Base-by-base conservation (phyloP, 768 basidiomycete genomes). In the Pleurotus tuoliensis region DNA sequence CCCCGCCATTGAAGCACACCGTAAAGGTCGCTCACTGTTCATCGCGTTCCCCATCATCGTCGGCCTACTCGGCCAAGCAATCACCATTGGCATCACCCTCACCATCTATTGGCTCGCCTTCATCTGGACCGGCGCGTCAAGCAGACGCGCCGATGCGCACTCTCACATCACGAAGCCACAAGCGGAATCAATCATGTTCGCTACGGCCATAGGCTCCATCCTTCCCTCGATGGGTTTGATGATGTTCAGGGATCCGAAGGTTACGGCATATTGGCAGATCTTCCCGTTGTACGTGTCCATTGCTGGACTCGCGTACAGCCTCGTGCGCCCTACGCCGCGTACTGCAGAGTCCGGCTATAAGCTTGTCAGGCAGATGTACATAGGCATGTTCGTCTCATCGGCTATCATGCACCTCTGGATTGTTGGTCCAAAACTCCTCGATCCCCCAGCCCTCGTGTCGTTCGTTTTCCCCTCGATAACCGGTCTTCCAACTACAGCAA, bases 191-290 rank as follows among this genome's bases (percentile, higher is more conserved):
- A 69, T 81, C 25, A 59, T 79, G n/a, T 83, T 83, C 61, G 77
- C 75, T 1, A 30, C 82, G 30, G 22, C 78, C 34, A 61, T 73
- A 6, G 82, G 82, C 7, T 75, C 69, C 11, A 61, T 70, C 18
- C 72, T 82, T n/a, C 82, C 82, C 7, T 75, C 80, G 5, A 55
- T 71, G 16, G 71, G 70, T 47, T 76, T 84, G 73, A 47, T 83
- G 57, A 27, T 71, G 45, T 56, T 80, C 24, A 62, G 68, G 22
- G 76, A 77, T 50, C 71, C 78, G 0, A 59, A 59, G 46, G 64
- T 82, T 44, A 83, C 81, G 12, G 78, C 78, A 8, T 66, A 77
- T 30, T 85, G 83, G 83, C 82, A 83, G 59, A 59, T 72, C 24
- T 83, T 78, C 58, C 83, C 83, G 7, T 30, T 78, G n/a, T 70